Percentiles rank a stretch among this genome's conserved stretches.
Evolutionary conservation across 129 eudicot genomes (phyloP).

Genomic region (Artemisia annua): DNA sequence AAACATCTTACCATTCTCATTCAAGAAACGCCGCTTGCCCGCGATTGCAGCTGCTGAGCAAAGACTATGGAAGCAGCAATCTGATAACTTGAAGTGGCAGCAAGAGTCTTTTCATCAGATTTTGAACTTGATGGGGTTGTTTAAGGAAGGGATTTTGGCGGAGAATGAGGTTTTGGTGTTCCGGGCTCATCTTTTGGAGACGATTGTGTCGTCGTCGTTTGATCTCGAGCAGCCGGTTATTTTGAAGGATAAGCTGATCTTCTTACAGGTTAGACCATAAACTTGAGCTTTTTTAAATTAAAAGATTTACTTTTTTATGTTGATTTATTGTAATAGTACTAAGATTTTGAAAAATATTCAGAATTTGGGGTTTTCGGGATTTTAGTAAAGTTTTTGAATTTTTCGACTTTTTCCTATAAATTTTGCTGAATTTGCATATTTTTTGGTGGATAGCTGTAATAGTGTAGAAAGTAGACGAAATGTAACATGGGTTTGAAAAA

Average conservation of each 20-base stretch:
- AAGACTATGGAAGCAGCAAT: slow-evolving; percentile 44
- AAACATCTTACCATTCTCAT: slow-evolving; percentile 80
- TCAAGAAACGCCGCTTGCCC: slow-evolving; percentile 65
- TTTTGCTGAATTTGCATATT: background rate
- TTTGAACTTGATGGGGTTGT: slow-evolving; percentile 66
- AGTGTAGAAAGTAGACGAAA: no score
- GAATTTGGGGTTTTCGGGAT: background rate
- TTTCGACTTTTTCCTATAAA: background rate
- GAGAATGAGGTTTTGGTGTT: slow-evolving; percentile 73
- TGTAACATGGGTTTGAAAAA: background rate
- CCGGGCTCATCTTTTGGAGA: slow-evolving; percentile 69
- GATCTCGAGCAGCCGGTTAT: slow-evolving; percentile 57
- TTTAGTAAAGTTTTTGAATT: background rate
- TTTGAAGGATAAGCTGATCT: slow-evolving; percentile 81
- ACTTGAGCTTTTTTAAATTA: background rate
- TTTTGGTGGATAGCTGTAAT: background rate
- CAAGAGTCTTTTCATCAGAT: slow-evolving; percentile 93
- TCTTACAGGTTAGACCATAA: slow-evolving; percentile 65
- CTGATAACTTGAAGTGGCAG: slow-evolving; percentile 96
- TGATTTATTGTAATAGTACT: background rate
- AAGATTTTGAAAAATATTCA: background rate
- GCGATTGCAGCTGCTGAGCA: slow-evolving; percentile 73
- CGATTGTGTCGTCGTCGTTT: slow-evolving; percentile 40
- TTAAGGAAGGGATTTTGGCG: slow-evolving; percentile 80
- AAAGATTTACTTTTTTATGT: background rate